Base-by-base conservation (phyloP, 1,139 yeast species). In the Pichia sp. region DNA sequence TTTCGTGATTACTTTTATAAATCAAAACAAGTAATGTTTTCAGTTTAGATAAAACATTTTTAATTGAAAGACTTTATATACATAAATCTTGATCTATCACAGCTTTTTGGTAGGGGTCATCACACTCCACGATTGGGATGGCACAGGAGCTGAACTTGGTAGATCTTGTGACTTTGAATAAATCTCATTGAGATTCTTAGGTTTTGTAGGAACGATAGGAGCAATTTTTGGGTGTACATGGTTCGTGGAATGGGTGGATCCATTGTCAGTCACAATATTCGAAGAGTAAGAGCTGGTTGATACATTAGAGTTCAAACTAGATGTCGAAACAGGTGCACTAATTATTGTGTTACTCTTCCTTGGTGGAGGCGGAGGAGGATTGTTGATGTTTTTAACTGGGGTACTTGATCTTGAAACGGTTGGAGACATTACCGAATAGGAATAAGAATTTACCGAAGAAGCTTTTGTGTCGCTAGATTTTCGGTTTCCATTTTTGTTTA, bases 191-290 rank as follows among this genome's bases (percentile, higher is more conserved):
- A 60, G 40, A 3, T 48, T 38, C 36, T 54, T 53, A 4, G 64
- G 64, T 42, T 59, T 60, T 5, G 46, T 29, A 4, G 65, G 65
- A 9, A 60, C 62, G 4, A 61, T 52, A 3, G 65, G 64, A 8
- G 60, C 54, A 51, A 38, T 37, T 52, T 59, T 29, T 38, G 47
- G 35, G 6, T 35, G 32, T n/a, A 42, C 44, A 16, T 33, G 38
- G 33, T 26, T 37, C 26, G 31, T 39, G 11, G 36, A n/a, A n/a
- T 10, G 11, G 11, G 6, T 34, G 23, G 23, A 34, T 34, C 11
- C 10, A 11, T 31, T 8, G 33, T 31, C 11, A 8, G 8, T 31
- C 33, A 8, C 11, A 11, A 11, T 31, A 31, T 8, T 8, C 10
- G 33, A 31, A 11, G 33, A 11, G 33, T 8, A 8, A 11, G 33